A percentile compares a stretch with the other conserved stretches of the same genome.
Conservation (phyloP, 163 green algal genomes). For the Prototheca wickerhamii region DNA sequence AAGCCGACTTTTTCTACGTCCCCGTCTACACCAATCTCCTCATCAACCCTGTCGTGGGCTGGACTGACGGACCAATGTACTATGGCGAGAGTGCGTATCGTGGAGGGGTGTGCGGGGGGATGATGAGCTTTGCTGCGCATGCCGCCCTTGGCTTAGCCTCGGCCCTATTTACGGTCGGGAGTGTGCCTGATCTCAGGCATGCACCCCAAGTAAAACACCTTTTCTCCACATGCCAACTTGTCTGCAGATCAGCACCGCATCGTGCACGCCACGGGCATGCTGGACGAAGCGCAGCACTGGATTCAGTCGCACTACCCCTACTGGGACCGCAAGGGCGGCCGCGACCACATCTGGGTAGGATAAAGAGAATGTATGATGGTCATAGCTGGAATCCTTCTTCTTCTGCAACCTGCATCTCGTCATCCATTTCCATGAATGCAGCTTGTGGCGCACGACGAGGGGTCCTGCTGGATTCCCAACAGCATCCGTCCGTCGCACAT, state of each 20-base stretch:
- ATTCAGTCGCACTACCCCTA: slow-evolving; percentile 42
- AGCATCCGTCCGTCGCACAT: slow-evolving; percentile 4
- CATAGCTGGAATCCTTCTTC: neutral
- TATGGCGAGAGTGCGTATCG: slow-evolving; percentile 6
- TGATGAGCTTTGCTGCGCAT: too few relatives aligned
- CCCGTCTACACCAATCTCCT: slow-evolving; percentile 47
- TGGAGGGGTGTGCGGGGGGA: too few relatives aligned
- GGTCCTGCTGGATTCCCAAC: slow-evolving; percentile 10
- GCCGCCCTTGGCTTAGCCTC: too few relatives aligned
- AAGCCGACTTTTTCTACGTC: slow-evolving; percentile 70
- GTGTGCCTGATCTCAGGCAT: neutral
- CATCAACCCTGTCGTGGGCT: slow-evolving; percentile 36
- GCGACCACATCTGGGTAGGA: slow-evolving; percentile 54
- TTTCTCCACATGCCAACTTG: neutral
- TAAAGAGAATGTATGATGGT: too few relatives aligned
- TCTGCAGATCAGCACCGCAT: neutral
- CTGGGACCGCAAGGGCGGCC: slow-evolving; percentile 48
- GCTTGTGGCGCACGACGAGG: slow-evolving; percentile 16
- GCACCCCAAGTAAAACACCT: too few relatives aligned
- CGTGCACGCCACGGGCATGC: slow-evolving; percentile 29
- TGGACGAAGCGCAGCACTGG: slow-evolving; percentile 40
- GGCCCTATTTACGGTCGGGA: too few relatives aligned
- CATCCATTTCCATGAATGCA: too few relatives aligned
- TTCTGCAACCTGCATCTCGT: neutral
- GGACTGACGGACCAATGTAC: slow-evolving; percentile 30